These are phyloP conservation scores for Leishmania major DNA, from an alignment of 208 protist species.

Conservation along the genomic window DNA sequence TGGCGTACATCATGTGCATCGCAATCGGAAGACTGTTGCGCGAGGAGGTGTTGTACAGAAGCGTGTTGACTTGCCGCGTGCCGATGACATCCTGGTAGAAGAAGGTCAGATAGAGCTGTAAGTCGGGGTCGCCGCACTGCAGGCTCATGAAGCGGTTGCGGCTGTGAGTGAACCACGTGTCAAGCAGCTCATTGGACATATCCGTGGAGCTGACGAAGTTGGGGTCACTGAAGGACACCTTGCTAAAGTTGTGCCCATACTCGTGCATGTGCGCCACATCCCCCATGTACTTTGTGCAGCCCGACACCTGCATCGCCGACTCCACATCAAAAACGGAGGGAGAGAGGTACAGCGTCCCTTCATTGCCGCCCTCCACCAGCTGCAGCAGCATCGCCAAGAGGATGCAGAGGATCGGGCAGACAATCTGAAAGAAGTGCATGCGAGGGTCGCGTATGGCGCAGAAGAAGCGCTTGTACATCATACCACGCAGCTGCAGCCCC, in stretches of 20 bases:
- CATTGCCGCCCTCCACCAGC: conserved; percentile 28
- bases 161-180: conserved; percentile 41
- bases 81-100: conserved; percentile 25
- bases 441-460: conserved; percentile 61
- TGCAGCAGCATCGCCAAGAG: conserved; percentile 68
- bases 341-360: conserved; percentile 22
- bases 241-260: neutral
- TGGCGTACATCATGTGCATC: conserved; percentile 18
- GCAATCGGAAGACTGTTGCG: conserved; percentile 38
- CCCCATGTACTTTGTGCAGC: conserved; percentile 30
- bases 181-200: conserved; percentile 34
- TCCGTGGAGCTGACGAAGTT: conserved; percentile 28
- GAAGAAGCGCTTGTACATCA: conserved; percentile 69
- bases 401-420: conserved; percentile 65
- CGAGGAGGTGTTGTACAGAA: conserved; percentile 52
- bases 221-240: conserved; percentile 15
- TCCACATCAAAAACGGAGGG: conserved; percentile 20
- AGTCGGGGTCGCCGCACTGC: conserved; percentile 30
- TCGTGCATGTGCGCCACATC: conserved; percentile 1
- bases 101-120: conserved; percentile 7
- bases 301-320: conserved; percentile 23
- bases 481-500: conserved; percentile 42
- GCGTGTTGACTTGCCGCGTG: conserved; percentile 7
- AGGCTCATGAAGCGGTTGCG: conserved; percentile 30
- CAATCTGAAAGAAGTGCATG: conserved; percentile 68